phyloP scores from a whole-genome alignment of 129 eudicot genomes.

The Flaveria trinervia region DNA sequence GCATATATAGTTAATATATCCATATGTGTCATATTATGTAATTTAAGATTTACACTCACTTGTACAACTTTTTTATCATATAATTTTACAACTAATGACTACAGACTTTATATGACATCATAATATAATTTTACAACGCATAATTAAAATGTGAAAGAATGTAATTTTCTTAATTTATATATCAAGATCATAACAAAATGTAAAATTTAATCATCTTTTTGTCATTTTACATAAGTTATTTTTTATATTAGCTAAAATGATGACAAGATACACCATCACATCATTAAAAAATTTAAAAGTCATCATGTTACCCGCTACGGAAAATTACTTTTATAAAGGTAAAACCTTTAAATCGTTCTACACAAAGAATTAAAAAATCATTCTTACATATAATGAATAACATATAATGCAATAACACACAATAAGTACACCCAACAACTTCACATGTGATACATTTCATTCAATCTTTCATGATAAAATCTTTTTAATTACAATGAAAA shows the following conservation, averaged over 20 bases:
- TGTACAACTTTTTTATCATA: background rate
- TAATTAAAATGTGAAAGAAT: background rate
- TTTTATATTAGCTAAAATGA: background rate
- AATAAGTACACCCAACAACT: too few species aligned
- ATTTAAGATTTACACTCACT: background rate
- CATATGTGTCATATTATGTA: background rate
- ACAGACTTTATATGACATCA: background rate
- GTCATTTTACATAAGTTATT: background rate
- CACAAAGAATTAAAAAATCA: background rate
- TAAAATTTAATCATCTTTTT: background rate
- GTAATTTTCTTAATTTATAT: background rate
- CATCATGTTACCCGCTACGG: background rate
- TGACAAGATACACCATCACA: background rate
- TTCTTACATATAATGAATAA: background rate
- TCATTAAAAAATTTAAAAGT: background rate
- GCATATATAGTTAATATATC: too few species aligned
- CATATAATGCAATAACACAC: background rate
- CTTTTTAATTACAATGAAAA: too few species aligned
- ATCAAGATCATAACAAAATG: background rate
- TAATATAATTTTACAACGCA: background rate
- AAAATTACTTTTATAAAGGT: background rate
- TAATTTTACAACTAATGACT: too few species aligned
- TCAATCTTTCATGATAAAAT: too few species aligned
- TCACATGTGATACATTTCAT: too few species aligned
- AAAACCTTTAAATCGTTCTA: background rate